Base-by-base conservation (phyloP, 139 green algal genomes). In the Marvania coccoides region DNA sequence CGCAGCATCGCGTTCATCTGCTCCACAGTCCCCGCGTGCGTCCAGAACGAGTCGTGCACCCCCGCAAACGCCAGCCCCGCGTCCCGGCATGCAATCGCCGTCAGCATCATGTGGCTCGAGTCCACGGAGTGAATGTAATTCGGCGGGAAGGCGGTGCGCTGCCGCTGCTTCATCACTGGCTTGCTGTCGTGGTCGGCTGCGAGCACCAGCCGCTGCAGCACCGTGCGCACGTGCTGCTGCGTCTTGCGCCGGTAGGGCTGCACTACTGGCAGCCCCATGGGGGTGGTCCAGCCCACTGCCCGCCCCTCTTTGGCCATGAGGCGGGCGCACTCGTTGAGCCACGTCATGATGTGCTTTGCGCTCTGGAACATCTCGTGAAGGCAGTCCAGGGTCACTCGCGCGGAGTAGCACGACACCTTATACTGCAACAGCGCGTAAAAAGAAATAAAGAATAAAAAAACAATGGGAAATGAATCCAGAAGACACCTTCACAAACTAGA, bases 1-100 rank as follows among this genome's bases (percentile, higher is more conserved):
- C 93, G 74, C 47, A 98, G 80, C 30, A 96, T 69, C 2, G 36
- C 14, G 47, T 85, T 88, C 87, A 98, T 91, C 5, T 42, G 35
- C 7, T 86, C 72, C 39, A 95, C 88, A 12, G 53, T 63, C 3
- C 78, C 81, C 13, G 94, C 91, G 69, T 98, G 94, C 36, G 94
- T 99, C 93, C 94, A 99, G 80, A 95, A 99, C 3, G 91, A 98
- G 77, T 99, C 94, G 65, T 99, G 94, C 64, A 98, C 94, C 4
- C 84, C 91, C 33, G 93, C 93, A 81, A 96, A 97, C 15, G 64
- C 65, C 12, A 97, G 57, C 33, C 83, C 78, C 33, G 61, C 77
- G 33, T 64, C 15, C 28, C 65, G 38, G 78, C 92, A 95, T 19
- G 60, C 85, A 2, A 89, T 65, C 3, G 92, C 92, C 2, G 94